Evolutionary conservation across 371 early-diverging fungal genomes (phyloP).

Genomic region (Smittium culicis): DNA sequence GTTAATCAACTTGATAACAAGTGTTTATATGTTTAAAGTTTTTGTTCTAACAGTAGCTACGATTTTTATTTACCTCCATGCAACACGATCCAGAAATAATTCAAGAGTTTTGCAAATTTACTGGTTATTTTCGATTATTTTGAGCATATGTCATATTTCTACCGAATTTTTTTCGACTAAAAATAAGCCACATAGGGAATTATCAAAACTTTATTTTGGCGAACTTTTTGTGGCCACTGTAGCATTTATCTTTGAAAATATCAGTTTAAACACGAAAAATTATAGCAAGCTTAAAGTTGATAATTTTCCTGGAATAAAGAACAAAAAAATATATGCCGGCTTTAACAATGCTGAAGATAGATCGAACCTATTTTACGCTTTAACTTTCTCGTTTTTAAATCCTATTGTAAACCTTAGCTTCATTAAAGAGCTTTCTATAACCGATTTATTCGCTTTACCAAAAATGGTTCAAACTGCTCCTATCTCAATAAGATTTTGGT

Average conservation of each 20-base stretch:
- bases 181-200: background rate
- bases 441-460: constrained; percentile 66
- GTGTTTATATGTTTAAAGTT: background rate
- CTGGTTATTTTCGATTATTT: background rate
- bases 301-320: background rate
- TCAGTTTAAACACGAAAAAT: background rate
- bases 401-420: constrained; percentile 71
- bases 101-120: background rate
- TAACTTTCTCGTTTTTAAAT: constrained; percentile 85
- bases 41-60: background rate
- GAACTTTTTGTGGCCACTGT: background rate
- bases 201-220: background rate
- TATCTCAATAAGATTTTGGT: constrained; percentile 45
- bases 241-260: background rate
- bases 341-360: constrained; percentile 51
- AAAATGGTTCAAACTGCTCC: constrained; percentile 41
- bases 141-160: background rate
- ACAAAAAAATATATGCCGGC: background rate
- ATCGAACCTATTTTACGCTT: constrained; percentile 68
- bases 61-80: background rate
- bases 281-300: background rate
- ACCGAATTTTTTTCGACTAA: background rate
- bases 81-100: background rate
- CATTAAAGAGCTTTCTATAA: constrained; percentile 50
- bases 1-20: background rate